Conservation (phyloP, 306 rosid genomes). For the Vachellia collinsii region DNA sequence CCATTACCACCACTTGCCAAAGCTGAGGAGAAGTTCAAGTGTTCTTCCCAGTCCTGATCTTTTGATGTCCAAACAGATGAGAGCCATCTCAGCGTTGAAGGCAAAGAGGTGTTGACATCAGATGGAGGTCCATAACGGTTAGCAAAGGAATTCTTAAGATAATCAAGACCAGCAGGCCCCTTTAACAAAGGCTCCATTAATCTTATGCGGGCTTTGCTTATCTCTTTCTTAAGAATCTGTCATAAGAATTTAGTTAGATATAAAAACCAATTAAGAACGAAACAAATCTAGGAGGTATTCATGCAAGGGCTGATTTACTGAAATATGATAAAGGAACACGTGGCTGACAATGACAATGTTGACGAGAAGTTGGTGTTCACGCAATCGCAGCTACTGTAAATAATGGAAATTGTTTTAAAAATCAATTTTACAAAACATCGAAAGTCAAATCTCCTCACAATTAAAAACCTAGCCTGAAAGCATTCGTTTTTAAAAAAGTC, state of each 20-base stretch:
- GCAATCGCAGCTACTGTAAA: background rate
- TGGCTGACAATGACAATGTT: too few species aligned
- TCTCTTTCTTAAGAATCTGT: constrained; percentile 88
- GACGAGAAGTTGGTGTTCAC: background rate
- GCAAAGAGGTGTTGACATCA: constrained; percentile 61
- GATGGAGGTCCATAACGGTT: constrained; percentile 79
- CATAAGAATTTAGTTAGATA: constrained; percentile 26
- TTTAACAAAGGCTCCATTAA: constrained; percentile 76
- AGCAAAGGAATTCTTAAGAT: constrained; percentile 80
- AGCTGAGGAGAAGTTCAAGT: constrained; percentile 45
- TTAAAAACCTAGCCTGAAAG: background rate
- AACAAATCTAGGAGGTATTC: constrained; percentile 7
- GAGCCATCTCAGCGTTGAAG: constrained; percentile 71
- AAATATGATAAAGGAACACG: background rate
- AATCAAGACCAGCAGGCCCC: constrained; percentile 92
- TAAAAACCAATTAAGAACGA: constrained; percentile 10
- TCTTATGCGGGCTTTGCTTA: constrained; percentile 85
- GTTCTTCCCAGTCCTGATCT: constrained; percentile 90
- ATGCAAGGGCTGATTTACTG: constrained; percentile 11
- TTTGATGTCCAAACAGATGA: constrained; percentile 63
- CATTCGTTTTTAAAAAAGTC: background rate
- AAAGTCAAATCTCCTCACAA: constrained; percentile 1
- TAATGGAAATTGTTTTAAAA: background rate
- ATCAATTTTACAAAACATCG: constrained; percentile 1
- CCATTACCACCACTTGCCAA: constrained; percentile 30